Evolutionary conservation across 257 asterid genomes (phyloP), one percentile per base, ranked within the genome.

Genomic region (Anisodus acutangulus): DNA sequence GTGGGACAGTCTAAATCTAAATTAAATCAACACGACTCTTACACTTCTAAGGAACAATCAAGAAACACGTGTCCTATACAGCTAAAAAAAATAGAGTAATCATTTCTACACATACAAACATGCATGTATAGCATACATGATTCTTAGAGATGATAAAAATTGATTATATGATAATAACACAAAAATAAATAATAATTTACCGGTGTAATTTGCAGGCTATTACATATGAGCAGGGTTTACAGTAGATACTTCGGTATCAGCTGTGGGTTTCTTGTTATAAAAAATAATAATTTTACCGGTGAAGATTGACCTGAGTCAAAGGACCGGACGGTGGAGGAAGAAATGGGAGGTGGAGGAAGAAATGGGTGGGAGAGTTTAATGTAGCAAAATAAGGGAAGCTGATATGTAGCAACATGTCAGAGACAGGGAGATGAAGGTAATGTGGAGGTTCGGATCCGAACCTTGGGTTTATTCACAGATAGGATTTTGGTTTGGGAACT

Each of bases 401-500:
- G 19, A 54, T 9, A 39, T 39, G 6, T 1, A 41, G 35, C 9
- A 37, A 71, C 8, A 7, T 68, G 6, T 43, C 47, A 66, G 9
- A 45, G 59, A 57, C 3, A 8, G 10, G 37, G 13, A 22, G 22
- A 66, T 6, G 64, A 63, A 60, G 62, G 67, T 3, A 57, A 12
- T 62, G 49, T 9, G 12, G 83, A 79, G 90, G 84, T 85, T 85
- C 81, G 82, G 87, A 7, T 19, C 53, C 84, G n/a, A 81, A 87
- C 94, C 94, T 93, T 41, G 85, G 85, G 80, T 84, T 47, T 51
- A 0, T 53, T 47, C 13, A 53, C 64, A 76, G 47, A 12, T 13
- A 12, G 64, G 45, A 8, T 51, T 51, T 54, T 26, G 64, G 64
- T 22, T 26, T 3, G 83, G 62, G 4, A 53, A 10, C 12, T 8